These are phyloP conservation scores for Peronospora belbahrii DNA, from an alignment of 352 stramenopile genomes.

Conservation along the genomic window DNA sequence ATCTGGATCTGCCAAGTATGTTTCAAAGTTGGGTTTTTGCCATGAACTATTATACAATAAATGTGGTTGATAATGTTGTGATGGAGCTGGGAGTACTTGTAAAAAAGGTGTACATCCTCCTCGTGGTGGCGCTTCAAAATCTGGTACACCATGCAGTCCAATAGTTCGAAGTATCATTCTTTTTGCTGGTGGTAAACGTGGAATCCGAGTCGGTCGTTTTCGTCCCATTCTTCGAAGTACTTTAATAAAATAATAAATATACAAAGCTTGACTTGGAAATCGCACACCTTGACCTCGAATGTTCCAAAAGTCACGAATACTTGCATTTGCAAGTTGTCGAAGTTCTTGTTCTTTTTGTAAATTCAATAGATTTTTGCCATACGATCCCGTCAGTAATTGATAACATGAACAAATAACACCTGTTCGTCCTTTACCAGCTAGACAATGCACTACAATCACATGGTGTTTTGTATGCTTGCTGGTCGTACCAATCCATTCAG, in stretches of 20 bases:
- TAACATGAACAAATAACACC: constrained; percentile 81
- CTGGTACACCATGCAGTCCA: constrained; percentile 61
- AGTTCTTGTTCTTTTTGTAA: constrained; percentile 57
- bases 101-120: constrained; percentile 58
- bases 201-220: constrained; percentile 53
- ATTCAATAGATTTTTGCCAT: constrained; percentile 63
- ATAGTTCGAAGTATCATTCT: constrained; percentile 53
- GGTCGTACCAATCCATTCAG: constrained; percentile 56
- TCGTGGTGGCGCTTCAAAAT: constrained; percentile 58
- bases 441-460: constrained; percentile 74
- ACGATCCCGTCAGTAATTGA: constrained; percentile 64
- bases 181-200: constrained; percentile 42
- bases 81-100: constrained; percentile 55
- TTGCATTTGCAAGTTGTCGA: constrained; percentile 49
- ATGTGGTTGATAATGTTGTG: constrained; percentile 45
- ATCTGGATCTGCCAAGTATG: constrained; percentile 41
- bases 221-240: constrained; percentile 41
- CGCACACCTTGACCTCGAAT: constrained; percentile 69
- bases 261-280: constrained; percentile 75
- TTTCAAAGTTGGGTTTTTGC: constrained; percentile 56
- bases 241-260: constrained; percentile 86
- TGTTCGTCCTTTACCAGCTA: constrained; percentile 74
- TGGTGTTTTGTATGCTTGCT: too few relatives aligned
- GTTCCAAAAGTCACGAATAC: constrained; percentile 74
- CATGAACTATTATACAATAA: constrained; percentile 69